These are phyloP conservation scores for Mucor lusitanicus DNA, from an alignment of 371 early-diverging fungal species.

Conservation along the genomic window DNA sequence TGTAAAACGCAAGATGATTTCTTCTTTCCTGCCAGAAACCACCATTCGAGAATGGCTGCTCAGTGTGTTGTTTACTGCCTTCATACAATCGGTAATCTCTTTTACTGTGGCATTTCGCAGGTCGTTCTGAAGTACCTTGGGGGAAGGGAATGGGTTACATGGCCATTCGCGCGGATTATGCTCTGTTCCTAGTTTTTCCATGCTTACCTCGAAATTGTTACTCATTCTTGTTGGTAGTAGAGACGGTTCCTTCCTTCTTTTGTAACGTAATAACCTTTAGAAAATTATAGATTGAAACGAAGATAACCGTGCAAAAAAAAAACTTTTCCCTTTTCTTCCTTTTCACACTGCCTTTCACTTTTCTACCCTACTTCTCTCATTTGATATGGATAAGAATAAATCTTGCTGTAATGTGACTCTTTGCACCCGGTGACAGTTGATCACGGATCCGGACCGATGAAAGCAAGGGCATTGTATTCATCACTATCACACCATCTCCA, in stretches of 20 bases:
- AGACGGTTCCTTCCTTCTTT: neutral
- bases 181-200: neutral
- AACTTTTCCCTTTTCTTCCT: neutral
- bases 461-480: too few species aligned
- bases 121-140: slow-evolving; percentile 5
- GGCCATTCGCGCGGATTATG: slow-evolving; percentile 40
- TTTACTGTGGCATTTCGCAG: slow-evolving; percentile 14
- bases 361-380: neutral
- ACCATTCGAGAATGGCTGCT: neutral
- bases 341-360: neutral
- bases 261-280: neutral
- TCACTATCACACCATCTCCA: too few species aligned
- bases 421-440: neutral
- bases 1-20: slow-evolving; percentile 4
- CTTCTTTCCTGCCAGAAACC: slow-evolving; percentile 15
- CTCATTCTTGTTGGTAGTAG: neutral
- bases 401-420: neutral
- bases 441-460: neutral
- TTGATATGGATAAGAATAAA: neutral
- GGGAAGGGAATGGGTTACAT: slow-evolving; percentile 41
- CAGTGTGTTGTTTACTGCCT: slow-evolving; percentile 3
- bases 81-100: slow-evolving; percentile 16
- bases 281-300: neutral
- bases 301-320: neutral
- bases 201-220: slow-evolving; percentile 1